Evolutionary conservation across 1,139 yeast genomes (phyloP), one percentile per base, ranked within the genome.

Genomic region (Yamadazyma pseudoaaseri): DNA sequence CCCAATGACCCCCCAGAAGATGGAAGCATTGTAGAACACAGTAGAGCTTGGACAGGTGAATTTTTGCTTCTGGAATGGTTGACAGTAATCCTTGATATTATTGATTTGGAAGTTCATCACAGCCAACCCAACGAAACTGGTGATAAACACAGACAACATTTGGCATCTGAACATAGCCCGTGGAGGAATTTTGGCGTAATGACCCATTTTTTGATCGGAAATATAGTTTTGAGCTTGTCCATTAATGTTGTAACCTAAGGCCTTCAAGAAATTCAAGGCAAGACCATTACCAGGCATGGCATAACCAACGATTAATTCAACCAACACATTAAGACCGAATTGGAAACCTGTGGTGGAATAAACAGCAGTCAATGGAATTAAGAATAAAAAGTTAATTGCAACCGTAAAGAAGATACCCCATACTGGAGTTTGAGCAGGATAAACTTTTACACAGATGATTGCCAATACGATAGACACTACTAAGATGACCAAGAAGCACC

Each of bases 251-350:
- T 70, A 69, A 20, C 84, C 85, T 37, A 66, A 68, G 3, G 81
- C 77, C 49, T 79, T 79, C 43, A 78, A 58, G 24, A 73, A 67
- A 70, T 73, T 78, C 41, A 78, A 56, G 1, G 85, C 84, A 32
- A 66, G 58, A 29, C 80, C 81, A 37, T 78, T 76, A 34, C 82
- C 83, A 18, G 84, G 85, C 21, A 79, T 43, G 2, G 81, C 79
- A 45, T 78, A 77, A 18, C 86, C 86, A 33, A 75, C 63, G 39
- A 80, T 70, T 44, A 80, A 60, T 51, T 79, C 84, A 22, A 76
- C 78, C 41, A 79, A 56, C 7, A 78, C 80, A 43, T 78, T 77
- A 42, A 79, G 63, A 26, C 80, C 79, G 38, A 78, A 60, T 20
- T 63, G 54, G 41, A 62, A 58, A 30, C 80, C 84, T 12, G 81